Conservation (phyloP, 2,329 filamentous ascomycete species). For the Ilyonectria mors-panacis region DNA sequence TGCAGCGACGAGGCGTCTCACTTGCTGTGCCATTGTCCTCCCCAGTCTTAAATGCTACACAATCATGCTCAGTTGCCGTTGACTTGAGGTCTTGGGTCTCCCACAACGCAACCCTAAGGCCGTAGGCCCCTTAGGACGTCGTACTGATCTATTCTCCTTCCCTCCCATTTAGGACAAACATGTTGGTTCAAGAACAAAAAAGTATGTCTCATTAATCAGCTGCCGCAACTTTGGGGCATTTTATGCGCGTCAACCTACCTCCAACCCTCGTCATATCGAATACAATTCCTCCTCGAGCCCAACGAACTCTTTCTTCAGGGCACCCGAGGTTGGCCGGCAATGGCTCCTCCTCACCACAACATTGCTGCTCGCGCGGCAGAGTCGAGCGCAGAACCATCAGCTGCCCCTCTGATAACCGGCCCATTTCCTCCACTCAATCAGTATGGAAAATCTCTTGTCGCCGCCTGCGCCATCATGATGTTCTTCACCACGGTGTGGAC, state of each 20-base stretch:
- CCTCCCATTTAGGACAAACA: no score
- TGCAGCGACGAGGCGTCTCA: no score
- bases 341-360: background rate
- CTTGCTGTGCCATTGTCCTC: no score
- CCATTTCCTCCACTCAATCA: slow-evolving; percentile 3
- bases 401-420: background rate
- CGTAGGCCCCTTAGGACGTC: no score
- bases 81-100: no score
- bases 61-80: no score
- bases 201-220: background rate
- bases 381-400: background rate
- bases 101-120: no score
- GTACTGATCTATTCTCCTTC: no score
- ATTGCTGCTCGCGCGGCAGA: slow-evolving; percentile 6
- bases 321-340: background rate
- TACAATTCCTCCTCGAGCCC: background rate
- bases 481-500: slow-evolving; percentile 23
- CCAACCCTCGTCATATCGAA: background rate
- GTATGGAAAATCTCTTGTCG: slow-evolving; percentile 3
- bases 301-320: background rate
- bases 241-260: background rate
- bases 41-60: no score
- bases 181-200: background rate
- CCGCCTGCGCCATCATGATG: slow-evolving; percentile 12
- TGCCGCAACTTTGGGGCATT: background rate